Conservation (phyloP, 2,329 filamentous ascomycete species). For the Mycosphaerella arachidis region DNA sequence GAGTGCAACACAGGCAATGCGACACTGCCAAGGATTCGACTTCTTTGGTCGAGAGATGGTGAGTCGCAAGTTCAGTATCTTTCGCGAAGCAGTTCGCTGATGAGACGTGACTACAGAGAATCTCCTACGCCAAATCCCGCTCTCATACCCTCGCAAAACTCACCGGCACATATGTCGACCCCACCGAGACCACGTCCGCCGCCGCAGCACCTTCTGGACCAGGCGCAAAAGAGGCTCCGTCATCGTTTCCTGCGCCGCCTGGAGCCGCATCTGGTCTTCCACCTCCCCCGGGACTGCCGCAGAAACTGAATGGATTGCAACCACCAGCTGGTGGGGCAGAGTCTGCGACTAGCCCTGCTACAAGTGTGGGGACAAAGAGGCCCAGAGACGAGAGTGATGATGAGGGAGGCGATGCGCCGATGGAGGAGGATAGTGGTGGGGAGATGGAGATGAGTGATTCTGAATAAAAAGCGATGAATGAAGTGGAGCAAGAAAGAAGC, state of each 20-base stretch:
- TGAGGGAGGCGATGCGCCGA: constrained; percentile 37
- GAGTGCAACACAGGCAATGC: constrained; percentile 89
- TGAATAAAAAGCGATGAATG: constrained; percentile 48
- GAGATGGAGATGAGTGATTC: constrained; percentile 69
- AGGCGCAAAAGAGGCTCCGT: constrained; percentile 12
- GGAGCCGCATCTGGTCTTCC: constrained; percentile 18
- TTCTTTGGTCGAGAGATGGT: constrained; percentile 86
- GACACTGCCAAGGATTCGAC: constrained; percentile 76
- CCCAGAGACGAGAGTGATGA: constrained; percentile 38
- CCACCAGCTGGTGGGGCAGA: constrained; percentile 37
- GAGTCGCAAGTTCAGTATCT: constrained; percentile 35
- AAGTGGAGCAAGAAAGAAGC: not conserved
- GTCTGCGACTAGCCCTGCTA: constrained; percentile 47
- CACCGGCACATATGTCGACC: constrained; percentile 77
- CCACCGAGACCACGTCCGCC: constrained; percentile 13
- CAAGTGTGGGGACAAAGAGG: constrained; percentile 51
- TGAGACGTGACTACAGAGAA: constrained; percentile 57
- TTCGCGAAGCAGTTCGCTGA: not conserved
- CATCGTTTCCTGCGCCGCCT: constrained; percentile 32
- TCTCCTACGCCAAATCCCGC: constrained; percentile 84
- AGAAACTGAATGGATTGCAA: constrained; percentile 24
- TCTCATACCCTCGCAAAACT: constrained; percentile 86
- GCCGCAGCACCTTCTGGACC: constrained; percentile 1
- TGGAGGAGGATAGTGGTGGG: constrained; percentile 47
- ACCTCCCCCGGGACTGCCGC: constrained; percentile 19